phyloP scores from a whole-genome alignment of 129 eudicot genomes.

The Arctium minus region DNA sequence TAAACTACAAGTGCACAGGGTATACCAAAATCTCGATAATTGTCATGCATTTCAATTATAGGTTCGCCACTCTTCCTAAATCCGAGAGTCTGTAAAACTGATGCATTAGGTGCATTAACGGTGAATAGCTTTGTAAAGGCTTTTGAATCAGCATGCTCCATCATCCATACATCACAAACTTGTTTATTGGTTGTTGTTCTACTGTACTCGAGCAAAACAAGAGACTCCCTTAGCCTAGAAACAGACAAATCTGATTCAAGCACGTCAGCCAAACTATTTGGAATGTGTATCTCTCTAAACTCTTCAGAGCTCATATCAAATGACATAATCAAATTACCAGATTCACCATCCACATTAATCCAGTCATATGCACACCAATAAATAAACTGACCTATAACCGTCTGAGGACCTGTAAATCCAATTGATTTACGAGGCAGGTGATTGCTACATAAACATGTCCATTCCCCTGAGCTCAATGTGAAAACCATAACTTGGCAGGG shows the following conservation, averaged over 20 bases:
- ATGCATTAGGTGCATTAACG: too few relatives aligned
- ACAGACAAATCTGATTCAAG: constrained; percentile 4
- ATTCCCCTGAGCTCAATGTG: constrained; percentile 19
- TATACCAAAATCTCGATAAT: too few relatives aligned
- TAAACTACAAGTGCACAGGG: too few relatives aligned
- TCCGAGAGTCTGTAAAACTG: too few relatives aligned
- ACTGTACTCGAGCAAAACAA: too few relatives aligned
- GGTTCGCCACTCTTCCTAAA: too few relatives aligned
- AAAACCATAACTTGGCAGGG: constrained; percentile 25
- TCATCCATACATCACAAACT: too few relatives aligned
- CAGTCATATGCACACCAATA: too few relatives aligned
- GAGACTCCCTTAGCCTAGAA: constrained; percentile 19
- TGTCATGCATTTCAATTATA: too few relatives aligned
- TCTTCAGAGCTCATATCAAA: constrained; percentile 27
- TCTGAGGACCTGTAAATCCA: constrained; percentile 16
- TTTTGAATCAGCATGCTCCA: neutral
- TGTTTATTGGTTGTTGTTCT: too few relatives aligned
- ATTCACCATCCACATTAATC: too few relatives aligned
- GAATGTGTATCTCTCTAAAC: constrained; percentile 28
- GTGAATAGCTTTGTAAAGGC: neutral
- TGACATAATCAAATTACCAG: neutral
- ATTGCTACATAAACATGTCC: constrained; percentile 14
- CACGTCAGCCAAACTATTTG: constrained; percentile 3
- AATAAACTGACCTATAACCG: constrained; percentile 26
- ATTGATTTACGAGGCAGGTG: neutral